Conservation (phyloP, 2,329 filamentous ascomycete genomes). For the Dactylellina drechsleri region DNA sequence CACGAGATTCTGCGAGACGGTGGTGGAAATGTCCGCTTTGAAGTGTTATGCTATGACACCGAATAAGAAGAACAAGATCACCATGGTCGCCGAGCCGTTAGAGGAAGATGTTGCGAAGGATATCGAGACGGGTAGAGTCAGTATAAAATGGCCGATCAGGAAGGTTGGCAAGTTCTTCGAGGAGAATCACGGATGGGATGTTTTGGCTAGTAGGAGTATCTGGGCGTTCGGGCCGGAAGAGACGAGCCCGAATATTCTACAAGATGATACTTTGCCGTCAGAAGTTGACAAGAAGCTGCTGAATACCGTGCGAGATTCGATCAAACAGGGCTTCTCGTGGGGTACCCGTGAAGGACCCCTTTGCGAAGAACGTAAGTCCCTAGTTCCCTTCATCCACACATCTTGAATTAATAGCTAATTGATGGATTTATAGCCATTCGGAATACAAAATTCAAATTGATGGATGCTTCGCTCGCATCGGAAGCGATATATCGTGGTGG, state of each 20-base stretch:
- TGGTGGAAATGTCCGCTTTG: slow-evolving; percentile 94
- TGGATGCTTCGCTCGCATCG: slow-evolving; percentile 83
- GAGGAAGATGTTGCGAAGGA: slow-evolving; percentile 95
- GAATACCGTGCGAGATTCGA: slow-evolving; percentile 85
- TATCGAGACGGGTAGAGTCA: slow-evolving; percentile 89
- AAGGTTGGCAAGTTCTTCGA: slow-evolving; percentile 98
- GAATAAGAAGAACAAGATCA: slow-evolving; percentile 99
- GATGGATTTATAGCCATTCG: slow-evolving; percentile 75
- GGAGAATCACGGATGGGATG: slow-evolving; percentile 95
- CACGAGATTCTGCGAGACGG: slow-evolving; percentile 96
- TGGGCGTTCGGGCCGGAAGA: slow-evolving; percentile 99
- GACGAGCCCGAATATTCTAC: slow-evolving; percentile 90
- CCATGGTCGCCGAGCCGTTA: slow-evolving; percentile 95
- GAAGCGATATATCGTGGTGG: slow-evolving; percentile 95
- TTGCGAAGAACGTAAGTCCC: slow-evolving; percentile 89
- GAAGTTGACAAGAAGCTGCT: slow-evolving; percentile 95
- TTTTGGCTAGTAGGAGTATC: slow-evolving; percentile 91
- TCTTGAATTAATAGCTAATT: slow-evolving; percentile 52
- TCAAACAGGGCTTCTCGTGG: slow-evolving; percentile 97
- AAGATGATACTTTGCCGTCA: slow-evolving; percentile 93
- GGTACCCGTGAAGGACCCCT: slow-evolving; percentile 92
- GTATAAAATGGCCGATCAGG: slow-evolving; percentile 89
- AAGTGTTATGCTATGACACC: slow-evolving; percentile 98
- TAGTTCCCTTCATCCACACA: slow-evolving; percentile 53
- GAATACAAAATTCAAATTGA: slow-evolving; percentile 97